Conservation (phyloP, 495 filamentous ascomycete species). For the Mytilinidion resinicola region DNA sequence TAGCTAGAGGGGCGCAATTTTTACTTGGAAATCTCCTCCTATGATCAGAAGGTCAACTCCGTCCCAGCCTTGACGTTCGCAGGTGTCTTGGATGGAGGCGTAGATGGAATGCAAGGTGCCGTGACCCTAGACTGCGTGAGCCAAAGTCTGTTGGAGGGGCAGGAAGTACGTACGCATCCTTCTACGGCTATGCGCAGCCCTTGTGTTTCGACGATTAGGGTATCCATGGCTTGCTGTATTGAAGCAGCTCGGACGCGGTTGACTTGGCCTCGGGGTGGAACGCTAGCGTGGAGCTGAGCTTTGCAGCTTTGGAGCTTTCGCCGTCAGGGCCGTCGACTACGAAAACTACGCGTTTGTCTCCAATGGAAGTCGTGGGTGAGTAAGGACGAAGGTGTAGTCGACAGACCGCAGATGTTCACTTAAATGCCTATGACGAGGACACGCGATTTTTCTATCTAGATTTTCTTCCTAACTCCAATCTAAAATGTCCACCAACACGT, state of each 20-base stretch:
- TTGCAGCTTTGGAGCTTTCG: not conserved
- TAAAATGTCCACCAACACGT: not conserved
- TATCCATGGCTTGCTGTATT: constrained; percentile 9
- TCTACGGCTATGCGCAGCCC: constrained; percentile 57
- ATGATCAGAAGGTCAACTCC: constrained; percentile 79
- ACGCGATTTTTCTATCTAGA: too few species aligned
- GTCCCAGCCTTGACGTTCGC: constrained; percentile 62
- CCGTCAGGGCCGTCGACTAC: not conserved
- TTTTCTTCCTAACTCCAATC: too few species aligned
- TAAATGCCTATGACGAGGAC: too few species aligned
- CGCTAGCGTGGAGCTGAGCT: too few species aligned
- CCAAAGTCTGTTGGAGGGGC: not conserved
- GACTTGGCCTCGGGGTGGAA: too few species aligned
- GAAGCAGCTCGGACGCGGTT: not conserved
- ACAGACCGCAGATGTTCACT: too few species aligned
- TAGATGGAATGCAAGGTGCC: constrained; percentile 89
- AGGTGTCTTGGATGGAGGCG: constrained; percentile 57
- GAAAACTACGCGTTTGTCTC: not conserved
- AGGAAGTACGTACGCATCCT: constrained; percentile 62
- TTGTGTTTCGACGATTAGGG: constrained; percentile 14
- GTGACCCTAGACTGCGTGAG: constrained; percentile 60
- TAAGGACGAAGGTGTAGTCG: too few species aligned
- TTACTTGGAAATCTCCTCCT: constrained; percentile 82
- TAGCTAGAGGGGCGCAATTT: not conserved
- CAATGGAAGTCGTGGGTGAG: not conserved